Base-by-base conservation (phyloP, 352 stramenopile species). In the Phytophthora chlamydospora region DNA sequence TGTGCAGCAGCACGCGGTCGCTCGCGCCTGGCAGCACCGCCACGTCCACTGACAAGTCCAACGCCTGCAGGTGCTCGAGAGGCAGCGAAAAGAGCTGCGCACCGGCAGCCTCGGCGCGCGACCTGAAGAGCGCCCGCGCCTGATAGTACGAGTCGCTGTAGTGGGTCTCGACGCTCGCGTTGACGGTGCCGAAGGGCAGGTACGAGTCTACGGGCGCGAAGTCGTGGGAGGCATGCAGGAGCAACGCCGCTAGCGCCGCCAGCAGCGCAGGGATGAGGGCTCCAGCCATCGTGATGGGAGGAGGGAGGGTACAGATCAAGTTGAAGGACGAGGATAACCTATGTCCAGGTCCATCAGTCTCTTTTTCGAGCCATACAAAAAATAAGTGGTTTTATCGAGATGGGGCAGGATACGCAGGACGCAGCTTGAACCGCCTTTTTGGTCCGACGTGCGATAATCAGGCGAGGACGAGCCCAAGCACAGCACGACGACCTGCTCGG, bases 41-140 rank as follows among this genome's bases (percentile, higher is more conserved):
- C 0, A 91, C 61, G 63, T 95, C 85, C 34, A 95, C 70, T 6
- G 68, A 83, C 49, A 93, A 73, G 16, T 89, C 82, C 31, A 89
- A 31, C 24, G 75, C 48, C 40, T 45, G 54, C 29, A 78, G 36
- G 47, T 80, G 53, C 8, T 68, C 49, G n/a, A 91, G 63, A 9
- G 68, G 76, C 21, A 90, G 66, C 55, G 67, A 61, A 45, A 85
- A 76, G 5, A 95, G 66, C 36, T 66, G 43, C 3, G 78, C 73
- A 21, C 57, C 52, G 0, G 77, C 81, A 13, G 52, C 64, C 4
- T 62, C 29, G 0, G 75, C 78, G 2, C 72, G 75, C 6, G 54
- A 44, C 2, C 82, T 78, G 52, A 93, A 93, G 6, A 88, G 70
- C 24, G 72, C 70, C 16, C 82, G 75, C 29, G 85, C 85, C 10